Percentiles rank a stretch among this genome's conserved stretches.
These are phyloP conservation scores for Waitea zeae DNA, from an alignment of 1,284 basidiomycete species.

Conservation along the genomic window DNA sequence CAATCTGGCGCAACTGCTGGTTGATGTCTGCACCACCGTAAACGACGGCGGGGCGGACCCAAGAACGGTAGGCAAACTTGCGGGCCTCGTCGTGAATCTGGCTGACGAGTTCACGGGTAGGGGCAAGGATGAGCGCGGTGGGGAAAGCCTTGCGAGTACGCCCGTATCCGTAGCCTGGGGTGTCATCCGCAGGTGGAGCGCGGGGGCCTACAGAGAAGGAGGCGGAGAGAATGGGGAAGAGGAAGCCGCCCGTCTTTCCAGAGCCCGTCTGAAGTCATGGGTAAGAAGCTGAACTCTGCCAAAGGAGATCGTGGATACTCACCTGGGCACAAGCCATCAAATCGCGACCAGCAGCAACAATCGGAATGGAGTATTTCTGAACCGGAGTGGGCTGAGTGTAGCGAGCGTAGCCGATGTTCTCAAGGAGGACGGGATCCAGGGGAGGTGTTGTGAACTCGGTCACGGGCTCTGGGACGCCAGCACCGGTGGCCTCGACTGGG, in stretches of 20 bases:
- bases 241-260: slow-evolving; percentile 97
- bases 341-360: slow-evolving; percentile 82
- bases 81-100: slow-evolving; percentile 99
- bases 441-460: slow-evolving; percentile 78
- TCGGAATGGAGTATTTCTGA: slow-evolving; percentile 99
- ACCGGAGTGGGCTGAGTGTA: slow-evolving; percentile 96
- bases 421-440: slow-evolving; percentile 83
- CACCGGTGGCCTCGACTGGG: slow-evolving; percentile 95
- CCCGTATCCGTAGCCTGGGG: slow-evolving; percentile 30
- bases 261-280: slow-evolving; percentile 68
- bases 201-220: slow-evolving; percentile 78
- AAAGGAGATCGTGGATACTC: slow-evolving; percentile 13
- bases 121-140: slow-evolving; percentile 90
- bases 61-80: slow-evolving; percentile 98
- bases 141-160: slow-evolving; percentile 86
- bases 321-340: slow-evolving; percentile 99
- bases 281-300: slow-evolving; percentile 4
- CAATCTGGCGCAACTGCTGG: slow-evolving; percentile 84
- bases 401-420: slow-evolving; percentile 87
- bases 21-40: slow-evolving; percentile 99
- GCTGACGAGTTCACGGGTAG: slow-evolving; percentile 95
- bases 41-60: slow-evolving; percentile 97
- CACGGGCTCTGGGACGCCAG: slow-evolving; percentile 89
- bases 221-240: slow-evolving; percentile 97
- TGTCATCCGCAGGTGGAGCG: slow-evolving; percentile 38